phyloP scores from a whole-genome alignment of 345 rosid genomes.

The Leavenworthia alabamica region DNA sequence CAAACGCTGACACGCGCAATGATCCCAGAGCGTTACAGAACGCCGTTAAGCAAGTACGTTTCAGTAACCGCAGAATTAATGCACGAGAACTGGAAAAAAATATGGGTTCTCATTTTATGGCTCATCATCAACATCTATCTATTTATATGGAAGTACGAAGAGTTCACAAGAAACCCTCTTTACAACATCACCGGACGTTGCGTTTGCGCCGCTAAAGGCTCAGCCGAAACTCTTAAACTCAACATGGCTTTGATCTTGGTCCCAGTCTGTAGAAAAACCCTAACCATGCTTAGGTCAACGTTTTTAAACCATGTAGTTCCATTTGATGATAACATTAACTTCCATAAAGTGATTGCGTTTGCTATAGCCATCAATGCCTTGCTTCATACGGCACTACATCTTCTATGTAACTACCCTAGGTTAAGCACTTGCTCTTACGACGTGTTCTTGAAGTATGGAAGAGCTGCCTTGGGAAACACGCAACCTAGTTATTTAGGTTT shows the following conservation, averaged over 20 bases:
- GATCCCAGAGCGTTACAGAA: conserved; percentile 73
- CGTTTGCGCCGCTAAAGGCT: conserved; percentile 72
- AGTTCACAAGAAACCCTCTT: conserved; percentile 26
- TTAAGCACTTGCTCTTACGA: conserved; percentile 39
- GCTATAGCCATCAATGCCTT: conserved; percentile 42
- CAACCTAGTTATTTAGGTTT: conserved; percentile 65
- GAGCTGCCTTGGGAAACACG: conserved; percentile 36
- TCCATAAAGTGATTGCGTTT: conserved; percentile 63
- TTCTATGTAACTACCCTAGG: conserved; percentile 56
- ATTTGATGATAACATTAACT: conserved; percentile 86
- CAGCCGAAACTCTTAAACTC: conserved; percentile 81
- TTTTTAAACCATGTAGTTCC: conserved; percentile 51
- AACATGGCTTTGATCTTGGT: conserved; percentile 84
- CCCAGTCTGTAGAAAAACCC: conserved; percentile 73
- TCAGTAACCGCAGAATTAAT: conserved; percentile 39
- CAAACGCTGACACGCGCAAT: conserved; percentile 56
- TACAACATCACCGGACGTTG: conserved; percentile 75
- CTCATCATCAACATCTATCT: conserved; percentile 38
- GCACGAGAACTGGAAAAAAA: conserved; percentile 57
- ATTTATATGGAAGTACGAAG: conserved; percentile 52
- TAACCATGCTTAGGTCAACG: conserved; percentile 64
- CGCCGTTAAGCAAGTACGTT: conserved; percentile 47
- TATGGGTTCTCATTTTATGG: conserved; percentile 59
- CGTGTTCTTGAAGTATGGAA: conserved; percentile 43
- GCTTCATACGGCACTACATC: conserved; percentile 48